These are phyloP conservation scores for Peronospora farinosa DNA, from an alignment of 352 stramenopile genomes.

Conservation along the genomic window DNA sequence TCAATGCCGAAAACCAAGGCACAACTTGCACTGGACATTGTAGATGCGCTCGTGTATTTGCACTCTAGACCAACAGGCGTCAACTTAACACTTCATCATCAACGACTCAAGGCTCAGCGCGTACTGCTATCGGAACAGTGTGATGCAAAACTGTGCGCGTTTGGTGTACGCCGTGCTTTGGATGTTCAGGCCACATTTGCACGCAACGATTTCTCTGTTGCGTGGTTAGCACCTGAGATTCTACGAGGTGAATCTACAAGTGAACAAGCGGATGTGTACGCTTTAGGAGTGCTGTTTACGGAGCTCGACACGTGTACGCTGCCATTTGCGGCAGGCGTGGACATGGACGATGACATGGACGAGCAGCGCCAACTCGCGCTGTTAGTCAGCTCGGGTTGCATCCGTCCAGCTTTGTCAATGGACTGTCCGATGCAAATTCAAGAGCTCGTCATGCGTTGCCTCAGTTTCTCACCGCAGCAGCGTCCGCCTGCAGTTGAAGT, in stretches of 20 bases:
- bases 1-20: slow-evolving; percentile 27
- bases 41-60: slow-evolving; percentile 45
- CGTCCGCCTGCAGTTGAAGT: slow-evolving; percentile 34
- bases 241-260: slow-evolving; percentile 30
- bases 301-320: slow-evolving; percentile 54
- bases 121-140: slow-evolving; percentile 39
- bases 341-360: slow-evolving; percentile 35
- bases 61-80: slow-evolving; percentile 28
- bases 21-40: slow-evolving; percentile 40
- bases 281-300: slow-evolving; percentile 47
- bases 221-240: slow-evolving; percentile 52
- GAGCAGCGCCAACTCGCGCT: slow-evolving; percentile 40
- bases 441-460: slow-evolving; percentile 37
- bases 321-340: slow-evolving; percentile 36
- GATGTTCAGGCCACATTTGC: slow-evolving; percentile 7
- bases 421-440: slow-evolving; percentile 44
- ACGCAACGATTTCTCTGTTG: slow-evolving; percentile 27
- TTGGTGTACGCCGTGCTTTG: slow-evolving; percentile 30
- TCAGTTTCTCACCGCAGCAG: slow-evolving; percentile 41
- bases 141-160: slow-evolving; percentile 48
- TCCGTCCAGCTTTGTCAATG: slow-evolving; percentile 37
- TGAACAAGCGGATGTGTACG: slow-evolving; percentile 39
- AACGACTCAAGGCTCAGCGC: slow-evolving; percentile 37
- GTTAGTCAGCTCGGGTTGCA: slow-evolving; percentile 41
- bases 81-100: slow-evolving; percentile 19